Evolutionary conservation across 2,329 filamentous ascomycete genomes (phyloP).

Genomic region (Sporothrix sp.): DNA sequence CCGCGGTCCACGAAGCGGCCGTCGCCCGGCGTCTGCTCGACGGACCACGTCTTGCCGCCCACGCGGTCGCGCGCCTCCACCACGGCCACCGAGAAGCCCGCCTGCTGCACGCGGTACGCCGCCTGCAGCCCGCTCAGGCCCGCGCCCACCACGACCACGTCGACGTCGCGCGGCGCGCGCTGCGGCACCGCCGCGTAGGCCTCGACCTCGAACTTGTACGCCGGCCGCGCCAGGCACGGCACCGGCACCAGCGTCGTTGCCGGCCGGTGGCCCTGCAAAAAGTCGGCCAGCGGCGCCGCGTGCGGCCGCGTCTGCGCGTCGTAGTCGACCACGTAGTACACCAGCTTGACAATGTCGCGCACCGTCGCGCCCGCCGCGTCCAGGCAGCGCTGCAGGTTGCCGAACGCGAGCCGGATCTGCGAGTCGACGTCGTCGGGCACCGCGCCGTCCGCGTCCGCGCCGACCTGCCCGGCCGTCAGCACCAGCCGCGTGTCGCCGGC

Average conservation of each 20-base stretch:
- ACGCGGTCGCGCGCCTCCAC: constrained; percentile 41
- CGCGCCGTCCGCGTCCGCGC: constrained; percentile 4
- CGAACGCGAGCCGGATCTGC: constrained; percentile 7
- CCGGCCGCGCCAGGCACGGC: constrained; percentile 8
- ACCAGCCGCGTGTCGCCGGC: constrained; percentile 1
- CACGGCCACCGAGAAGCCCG: constrained; percentile 27
- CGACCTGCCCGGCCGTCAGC: constrained; percentile 14
- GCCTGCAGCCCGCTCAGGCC: constrained; percentile 13
- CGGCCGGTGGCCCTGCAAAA: constrained; percentile 11
- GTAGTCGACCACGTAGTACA: constrained; percentile 17
- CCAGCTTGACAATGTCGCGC: constrained; percentile 13
- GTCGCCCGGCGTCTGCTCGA: constrained; percentile 2
- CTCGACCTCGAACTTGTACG: constrained; percentile 14
- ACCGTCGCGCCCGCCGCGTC: constrained; percentile 8
- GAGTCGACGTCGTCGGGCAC: neutral
- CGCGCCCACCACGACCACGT: constrained; percentile 15
- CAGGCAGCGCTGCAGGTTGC: constrained; percentile 2
- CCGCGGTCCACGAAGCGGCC: constrained; percentile 11
- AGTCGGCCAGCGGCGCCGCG: constrained; percentile 3
- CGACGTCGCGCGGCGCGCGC: constrained; percentile 1
- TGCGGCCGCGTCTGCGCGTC: constrained; percentile 11
- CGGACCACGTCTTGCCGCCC: constrained; percentile 40
- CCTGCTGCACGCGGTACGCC: constrained; percentile 7
- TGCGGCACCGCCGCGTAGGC: constrained; percentile 10
- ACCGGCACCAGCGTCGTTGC: constrained; percentile 13